Conservation (phyloP, 352 stramenopile genomes). For the Pythium angustatum region DNA sequence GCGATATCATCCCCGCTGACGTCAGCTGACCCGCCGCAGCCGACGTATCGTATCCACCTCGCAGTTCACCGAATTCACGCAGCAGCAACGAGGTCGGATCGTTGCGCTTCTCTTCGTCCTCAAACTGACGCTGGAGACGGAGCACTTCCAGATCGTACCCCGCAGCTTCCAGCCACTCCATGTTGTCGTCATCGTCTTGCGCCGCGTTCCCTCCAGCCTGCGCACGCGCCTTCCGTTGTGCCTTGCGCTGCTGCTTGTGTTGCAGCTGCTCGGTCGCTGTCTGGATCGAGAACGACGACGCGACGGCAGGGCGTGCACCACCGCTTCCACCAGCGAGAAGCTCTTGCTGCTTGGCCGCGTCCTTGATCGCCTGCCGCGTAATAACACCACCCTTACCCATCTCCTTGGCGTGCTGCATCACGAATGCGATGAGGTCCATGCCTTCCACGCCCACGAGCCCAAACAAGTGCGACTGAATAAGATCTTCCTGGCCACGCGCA, state of each 20-base stretch:
- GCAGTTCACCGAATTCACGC: conserved; percentile 66
- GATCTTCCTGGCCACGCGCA: conserved; percentile 50
- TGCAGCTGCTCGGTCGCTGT: conserved; percentile 49
- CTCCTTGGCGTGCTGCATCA: conserved; percentile 49
- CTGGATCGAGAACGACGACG: conserved; percentile 63
- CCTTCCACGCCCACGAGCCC: conserved; percentile 82
- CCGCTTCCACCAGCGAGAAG: conserved; percentile 18
- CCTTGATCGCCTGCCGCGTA: conserved; percentile 43
- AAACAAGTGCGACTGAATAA: conserved; percentile 75
- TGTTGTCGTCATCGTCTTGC: conserved; percentile 33
- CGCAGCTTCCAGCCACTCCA: conserved; percentile 73
- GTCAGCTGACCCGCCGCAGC: conserved; percentile 63
- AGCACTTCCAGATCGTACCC: conserved; percentile 82
- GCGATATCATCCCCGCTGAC: conserved; percentile 48
- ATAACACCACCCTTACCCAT: conserved; percentile 29
- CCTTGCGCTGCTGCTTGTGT: conserved; percentile 56
- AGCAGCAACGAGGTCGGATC: conserved; percentile 74
- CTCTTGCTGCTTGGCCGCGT: conserved; percentile 47
- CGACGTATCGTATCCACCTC: conserved; percentile 72
- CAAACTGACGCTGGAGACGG: conserved; percentile 68
- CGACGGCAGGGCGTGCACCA: conserved; percentile 31
- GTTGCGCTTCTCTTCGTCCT: conserved; percentile 56
- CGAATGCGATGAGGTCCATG: conserved; percentile 84
- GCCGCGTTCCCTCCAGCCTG: conserved; percentile 14
- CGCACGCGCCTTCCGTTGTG: conserved; percentile 36